These are phyloP conservation scores for Phanerochaete carnosa DNA, from an alignment of 768 basidiomycete genomes.

Conservation along the genomic window DNA sequence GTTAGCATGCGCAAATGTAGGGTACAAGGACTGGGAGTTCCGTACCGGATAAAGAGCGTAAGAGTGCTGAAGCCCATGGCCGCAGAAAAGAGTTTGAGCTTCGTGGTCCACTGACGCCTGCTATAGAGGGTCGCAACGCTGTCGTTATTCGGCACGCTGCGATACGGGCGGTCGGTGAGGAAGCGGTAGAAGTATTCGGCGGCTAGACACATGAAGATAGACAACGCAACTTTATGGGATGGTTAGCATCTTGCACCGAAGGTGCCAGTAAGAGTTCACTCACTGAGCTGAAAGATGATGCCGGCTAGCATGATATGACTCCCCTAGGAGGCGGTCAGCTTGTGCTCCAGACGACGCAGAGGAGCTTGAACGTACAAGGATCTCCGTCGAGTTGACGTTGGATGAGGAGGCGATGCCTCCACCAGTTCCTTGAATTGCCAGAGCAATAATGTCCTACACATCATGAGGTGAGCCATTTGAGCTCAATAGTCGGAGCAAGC, in stretches of 20 bases:
- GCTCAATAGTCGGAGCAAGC: background rate
- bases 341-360: background rate
- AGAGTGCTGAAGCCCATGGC: constrained; percentile 33
- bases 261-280: constrained; percentile 12
- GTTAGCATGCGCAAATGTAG: constrained; percentile 6
- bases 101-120: constrained; percentile 9
- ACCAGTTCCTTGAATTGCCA: constrained; percentile 63
- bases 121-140: constrained; percentile 6
- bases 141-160: constrained; percentile 3
- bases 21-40: constrained; percentile 8
- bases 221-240: constrained; percentile 35
- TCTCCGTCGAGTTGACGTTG: constrained; percentile 17
- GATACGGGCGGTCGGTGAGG: constrained; percentile 32
- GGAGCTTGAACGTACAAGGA: constrained; percentile 13
- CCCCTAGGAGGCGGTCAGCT: constrained; percentile 28
- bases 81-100: constrained; percentile 29
- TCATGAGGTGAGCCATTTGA: background rate
- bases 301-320: constrained; percentile 59
- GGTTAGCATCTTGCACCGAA: background rate
- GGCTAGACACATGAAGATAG: constrained; percentile 37
- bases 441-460: constrained; percentile 47
- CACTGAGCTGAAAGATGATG: constrained; percentile 56
- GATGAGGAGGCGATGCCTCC: constrained; percentile 46
- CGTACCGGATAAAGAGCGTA: constrained; percentile 46
- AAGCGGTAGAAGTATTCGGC: constrained; percentile 45